phyloP scores from a whole-genome alignment of 148 eudicot species.

The Amaranthus palmeri region DNA sequence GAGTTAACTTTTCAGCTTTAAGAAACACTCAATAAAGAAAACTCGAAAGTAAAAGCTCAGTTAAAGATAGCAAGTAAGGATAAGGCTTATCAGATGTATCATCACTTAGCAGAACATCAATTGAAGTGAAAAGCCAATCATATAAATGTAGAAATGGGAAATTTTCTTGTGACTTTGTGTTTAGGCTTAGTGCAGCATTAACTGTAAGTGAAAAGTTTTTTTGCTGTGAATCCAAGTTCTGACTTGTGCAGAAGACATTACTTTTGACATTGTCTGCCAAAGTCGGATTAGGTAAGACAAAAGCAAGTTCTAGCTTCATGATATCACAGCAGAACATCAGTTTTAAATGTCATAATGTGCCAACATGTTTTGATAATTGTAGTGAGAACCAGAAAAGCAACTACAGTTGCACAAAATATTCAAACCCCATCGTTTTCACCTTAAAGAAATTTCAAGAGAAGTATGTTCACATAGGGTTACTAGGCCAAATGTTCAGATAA shows the following conservation, averaged over 20 bases:
- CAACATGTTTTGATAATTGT: background rate
- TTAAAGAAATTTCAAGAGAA: too few species aligned
- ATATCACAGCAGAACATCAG: slow-evolving; percentile 1
- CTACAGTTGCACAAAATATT: background rate
- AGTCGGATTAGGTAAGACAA: background rate
- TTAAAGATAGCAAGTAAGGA: too few species aligned
- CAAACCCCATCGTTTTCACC: too few species aligned
- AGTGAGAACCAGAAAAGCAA: background rate
- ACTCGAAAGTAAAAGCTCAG: too few species aligned
- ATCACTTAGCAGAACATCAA: background rate
- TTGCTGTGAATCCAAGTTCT: background rate
- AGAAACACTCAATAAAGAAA: too few species aligned
- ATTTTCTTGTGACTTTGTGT: background rate
- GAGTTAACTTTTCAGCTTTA: background rate
- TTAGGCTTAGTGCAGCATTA: background rate
- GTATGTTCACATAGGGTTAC: too few species aligned
- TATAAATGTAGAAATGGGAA: background rate
- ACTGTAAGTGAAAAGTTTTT: background rate
- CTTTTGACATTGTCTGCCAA: background rate
- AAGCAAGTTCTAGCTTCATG: background rate
- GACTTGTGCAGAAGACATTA: background rate
- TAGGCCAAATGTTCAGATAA: too few species aligned
- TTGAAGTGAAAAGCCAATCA: background rate
- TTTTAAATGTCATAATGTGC: background rate
- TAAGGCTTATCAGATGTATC: background rate